Conservation (phyloP, 345 rosid species). For the Citrus cavaleriei region DNA sequence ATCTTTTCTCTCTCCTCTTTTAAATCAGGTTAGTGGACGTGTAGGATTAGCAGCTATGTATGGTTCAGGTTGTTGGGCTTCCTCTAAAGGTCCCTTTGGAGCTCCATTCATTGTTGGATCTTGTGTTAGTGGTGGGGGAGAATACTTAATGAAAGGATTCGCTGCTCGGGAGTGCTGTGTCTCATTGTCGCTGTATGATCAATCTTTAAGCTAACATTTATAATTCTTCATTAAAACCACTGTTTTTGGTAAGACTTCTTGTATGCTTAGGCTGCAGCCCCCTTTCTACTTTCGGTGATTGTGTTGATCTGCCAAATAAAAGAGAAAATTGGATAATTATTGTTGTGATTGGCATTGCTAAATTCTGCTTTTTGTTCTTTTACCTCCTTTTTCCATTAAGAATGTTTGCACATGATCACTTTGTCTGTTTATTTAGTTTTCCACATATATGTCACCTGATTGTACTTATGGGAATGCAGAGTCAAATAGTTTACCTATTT, state of each 20-base stretch:
- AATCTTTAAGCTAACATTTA: background rate
- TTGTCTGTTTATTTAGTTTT: background rate
- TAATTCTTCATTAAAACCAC: background rate
- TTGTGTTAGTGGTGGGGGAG: slow-evolving; percentile 93
- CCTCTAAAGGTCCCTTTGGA: slow-evolving; percentile 66
- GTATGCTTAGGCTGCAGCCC: background rate
- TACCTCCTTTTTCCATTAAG: background rate
- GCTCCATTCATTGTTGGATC: slow-evolving; percentile 70
- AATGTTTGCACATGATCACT: background rate
- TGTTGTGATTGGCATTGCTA: background rate
- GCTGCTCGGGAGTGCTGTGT: slow-evolving; percentile 89
- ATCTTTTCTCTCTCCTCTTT: background rate
- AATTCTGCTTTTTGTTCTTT: background rate
- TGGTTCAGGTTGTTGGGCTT: slow-evolving; percentile 98
- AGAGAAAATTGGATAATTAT: background rate
- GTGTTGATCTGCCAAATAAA: background rate
- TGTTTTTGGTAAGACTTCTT: background rate
- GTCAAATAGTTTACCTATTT: background rate
- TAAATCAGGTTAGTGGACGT: slow-evolving; percentile 75
- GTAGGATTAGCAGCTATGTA: slow-evolving; percentile 90
- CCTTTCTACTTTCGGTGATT: background rate
- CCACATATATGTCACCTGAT: background rate
- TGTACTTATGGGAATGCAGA: background rate
- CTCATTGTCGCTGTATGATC: slow-evolving; percentile 62
- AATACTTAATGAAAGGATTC: slow-evolving; percentile 88